Percentiles rank a stretch among this genome's conserved stretches.
These are phyloP conservation scores for Stephanodiscus minutulus DNA, from an alignment of 108 stramenopile species.

Conservation along the genomic window DNA sequence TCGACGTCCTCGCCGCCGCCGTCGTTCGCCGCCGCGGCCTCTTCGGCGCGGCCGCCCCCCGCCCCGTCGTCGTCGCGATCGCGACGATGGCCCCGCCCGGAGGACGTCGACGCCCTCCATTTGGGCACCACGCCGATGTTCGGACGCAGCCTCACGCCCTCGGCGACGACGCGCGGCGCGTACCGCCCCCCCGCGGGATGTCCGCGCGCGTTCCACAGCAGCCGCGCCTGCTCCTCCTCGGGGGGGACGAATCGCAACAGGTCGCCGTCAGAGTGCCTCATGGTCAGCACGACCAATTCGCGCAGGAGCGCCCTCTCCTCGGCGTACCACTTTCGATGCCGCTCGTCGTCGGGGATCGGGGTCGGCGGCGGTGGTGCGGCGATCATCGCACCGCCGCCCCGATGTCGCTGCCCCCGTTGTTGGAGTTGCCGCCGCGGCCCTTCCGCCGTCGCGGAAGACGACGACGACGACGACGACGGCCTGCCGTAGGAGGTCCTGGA, in stretches of 20 bases:
- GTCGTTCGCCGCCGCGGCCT: constrained; percentile 2
- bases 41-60: background rate
- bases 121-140: constrained; percentile 7
- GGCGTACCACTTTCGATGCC: constrained; percentile 14
- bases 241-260: constrained; percentile 32
- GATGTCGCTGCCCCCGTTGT: too few species aligned
- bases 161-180: constrained; percentile 4
- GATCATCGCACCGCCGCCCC: too few species aligned
- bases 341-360: constrained; percentile 7
- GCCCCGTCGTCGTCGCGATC: constrained; percentile 14
- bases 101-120: constrained; percentile 7
- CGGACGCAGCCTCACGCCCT: constrained; percentile 25
- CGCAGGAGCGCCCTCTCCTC: constrained; percentile 34
- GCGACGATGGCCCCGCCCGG: too few species aligned
- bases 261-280: constrained; percentile 31
- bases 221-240: constrained; percentile 18
- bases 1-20: constrained; percentile 16
- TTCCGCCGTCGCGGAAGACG: background rate
- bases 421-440: constrained; percentile 9
- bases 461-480: too few species aligned
- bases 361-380: constrained; percentile 8
- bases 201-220: constrained; percentile 8
- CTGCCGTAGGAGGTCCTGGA: background rate
- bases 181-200: constrained; percentile 14
- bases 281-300: constrained; percentile 39